These are phyloP conservation scores for Fusarium piperis DNA, from an alignment of 2,329 filamentous ascomycete genomes.

Conservation along the genomic window DNA sequence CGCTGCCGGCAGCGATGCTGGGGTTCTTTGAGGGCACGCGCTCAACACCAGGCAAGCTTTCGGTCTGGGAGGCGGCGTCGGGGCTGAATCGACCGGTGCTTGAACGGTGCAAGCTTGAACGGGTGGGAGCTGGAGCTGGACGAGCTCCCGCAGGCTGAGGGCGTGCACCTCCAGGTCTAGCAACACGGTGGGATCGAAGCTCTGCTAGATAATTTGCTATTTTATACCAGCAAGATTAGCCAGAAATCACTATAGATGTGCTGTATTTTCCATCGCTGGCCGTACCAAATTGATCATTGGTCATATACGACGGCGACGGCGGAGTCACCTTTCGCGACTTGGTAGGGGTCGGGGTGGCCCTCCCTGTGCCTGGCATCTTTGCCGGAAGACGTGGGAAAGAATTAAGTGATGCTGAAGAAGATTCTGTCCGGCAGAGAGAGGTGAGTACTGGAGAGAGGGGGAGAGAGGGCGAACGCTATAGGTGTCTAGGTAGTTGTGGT, in stretches of 20 bases:
- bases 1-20: constrained; percentile 56
- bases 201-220: constrained; percentile 76
- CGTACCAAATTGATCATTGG: constrained; percentile 73
- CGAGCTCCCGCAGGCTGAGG: constrained; percentile 61
- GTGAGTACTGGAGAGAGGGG: constrained; percentile 6
- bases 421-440: constrained; percentile 31
- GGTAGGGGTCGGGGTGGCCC: constrained; percentile 45
- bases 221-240: constrained; percentile 31
- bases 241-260: constrained; percentile 8
- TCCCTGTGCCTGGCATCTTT: constrained; percentile 47
- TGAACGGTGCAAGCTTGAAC: constrained; percentile 39
- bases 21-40: constrained; percentile 46
- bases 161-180: constrained; percentile 76
- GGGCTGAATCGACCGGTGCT: constrained; percentile 46
- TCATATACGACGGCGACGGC: constrained; percentile 72
- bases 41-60: constrained; percentile 38
- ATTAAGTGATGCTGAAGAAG: constrained; percentile 21
- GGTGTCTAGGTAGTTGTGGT: constrained; percentile 11
- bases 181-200: constrained; percentile 73
- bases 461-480: constrained; percentile 5
- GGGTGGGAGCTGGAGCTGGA: constrained; percentile 40
- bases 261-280: constrained; percentile 9
- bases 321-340: constrained; percentile 66
- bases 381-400: constrained; percentile 23
- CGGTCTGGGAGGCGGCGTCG: constrained; percentile 43